Evolutionary conservation across 495 filamentous ascomycete species (phyloP).

Genomic region (Daldinia bambusicola): DNA sequence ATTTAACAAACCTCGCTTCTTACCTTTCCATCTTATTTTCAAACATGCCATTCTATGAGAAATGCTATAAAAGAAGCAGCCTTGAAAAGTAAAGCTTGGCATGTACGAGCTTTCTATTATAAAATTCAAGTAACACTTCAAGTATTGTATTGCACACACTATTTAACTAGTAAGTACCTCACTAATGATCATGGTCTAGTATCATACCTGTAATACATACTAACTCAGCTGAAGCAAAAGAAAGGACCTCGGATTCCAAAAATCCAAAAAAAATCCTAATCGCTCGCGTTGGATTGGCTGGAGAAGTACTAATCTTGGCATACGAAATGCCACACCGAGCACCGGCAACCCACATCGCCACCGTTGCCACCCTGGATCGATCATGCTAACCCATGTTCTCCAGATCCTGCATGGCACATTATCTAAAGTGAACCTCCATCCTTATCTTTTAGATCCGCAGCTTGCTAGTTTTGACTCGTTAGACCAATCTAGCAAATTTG

Average conservation of each 20-base stretch:
- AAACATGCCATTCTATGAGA: too few relatives aligned
- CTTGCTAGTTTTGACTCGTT: conserved; percentile 3
- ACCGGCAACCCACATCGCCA: not conserved
- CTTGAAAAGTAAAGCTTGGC: too few relatives aligned
- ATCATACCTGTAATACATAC: too few relatives aligned
- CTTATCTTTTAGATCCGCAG: not conserved
- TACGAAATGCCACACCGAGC: conserved; percentile 1
- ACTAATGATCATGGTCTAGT: too few relatives aligned
- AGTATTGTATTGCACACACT: too few relatives aligned
- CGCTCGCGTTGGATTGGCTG: not conserved
- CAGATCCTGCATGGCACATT: not conserved
- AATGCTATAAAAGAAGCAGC: too few relatives aligned
- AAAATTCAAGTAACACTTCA: too few relatives aligned
- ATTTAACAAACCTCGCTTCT: too few relatives aligned
- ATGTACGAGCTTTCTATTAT: too few relatives aligned
- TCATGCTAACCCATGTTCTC: not conserved
- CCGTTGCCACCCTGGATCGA: not conserved
- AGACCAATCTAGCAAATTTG: not conserved
- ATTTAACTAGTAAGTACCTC: too few relatives aligned
- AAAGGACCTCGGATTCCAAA: not conserved
- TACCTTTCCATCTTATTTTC: too few relatives aligned
- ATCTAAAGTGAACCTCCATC: conserved; percentile 1
- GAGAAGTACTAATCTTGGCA: not conserved
- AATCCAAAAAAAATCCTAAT: too few relatives aligned
- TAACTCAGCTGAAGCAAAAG: not conserved